Evolutionary conservation across 352 stramenopile genomes (phyloP), one percentile per base, ranked within the genome.

Genomic region (Globisporangium nodosum): DNA sequence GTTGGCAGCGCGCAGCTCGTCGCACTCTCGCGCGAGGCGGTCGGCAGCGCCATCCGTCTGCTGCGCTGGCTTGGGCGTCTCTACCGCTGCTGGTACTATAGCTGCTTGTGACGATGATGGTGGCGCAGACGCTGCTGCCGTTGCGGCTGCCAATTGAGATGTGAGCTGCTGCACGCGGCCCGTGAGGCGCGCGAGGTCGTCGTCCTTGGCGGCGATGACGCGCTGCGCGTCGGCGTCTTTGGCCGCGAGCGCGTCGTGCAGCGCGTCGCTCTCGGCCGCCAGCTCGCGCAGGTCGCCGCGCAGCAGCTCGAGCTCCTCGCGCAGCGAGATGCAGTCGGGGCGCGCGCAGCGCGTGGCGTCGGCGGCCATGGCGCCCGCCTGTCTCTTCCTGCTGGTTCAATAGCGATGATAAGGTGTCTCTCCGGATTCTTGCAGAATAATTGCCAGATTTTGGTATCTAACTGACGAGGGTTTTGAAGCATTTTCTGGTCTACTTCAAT

Each of bases 231-330:
- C 52, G 51, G 59, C 35, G 48, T 39, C 52, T 77, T 85, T 52
- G 0, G 54, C 45, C 9, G 66, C 67, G 46, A 87, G 54, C 43
- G 79, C 65, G 15, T 91, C 81, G 57, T 87, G 73, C n/a, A 90
- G 69, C 64, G 80, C 64, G 48, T 89, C 77, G 52, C 76, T 85
- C 60, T 92, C 78, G 52, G 66, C 53, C 65, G 80, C 73, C 11
- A 90, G 47, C 65, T 88, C 78, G 24, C 85, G 64, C 16, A 88
- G 54, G 54, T 92, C 80, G 45, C 77, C 70, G 5, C 68, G 65
- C 24, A 88, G 58, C 12, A 87, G 69, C 63, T 76, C 77, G 54
- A 90, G 61, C 63, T 90, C 83, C 55, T 92, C 66, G 18, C 76
- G 77, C 37, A 82, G 62, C 30, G 77, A 78, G 39, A 81, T 82